These are phyloP conservation scores for Tephrocybe sp. DNA, from an alignment of 768 basidiomycete genomes.

Conservation along the genomic window DNA sequence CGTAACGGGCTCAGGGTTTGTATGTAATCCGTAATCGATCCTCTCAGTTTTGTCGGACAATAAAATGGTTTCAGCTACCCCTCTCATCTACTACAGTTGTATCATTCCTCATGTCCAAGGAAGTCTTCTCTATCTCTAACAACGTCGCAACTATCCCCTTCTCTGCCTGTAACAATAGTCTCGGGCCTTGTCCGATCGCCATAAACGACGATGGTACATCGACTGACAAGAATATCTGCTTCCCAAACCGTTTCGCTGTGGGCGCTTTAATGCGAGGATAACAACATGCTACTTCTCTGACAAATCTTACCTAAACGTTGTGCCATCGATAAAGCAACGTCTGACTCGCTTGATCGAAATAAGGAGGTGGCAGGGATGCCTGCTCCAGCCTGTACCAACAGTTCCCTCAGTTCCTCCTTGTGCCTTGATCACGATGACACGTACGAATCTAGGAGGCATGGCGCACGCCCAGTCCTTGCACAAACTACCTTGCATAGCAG, in stretches of 20 bases:
- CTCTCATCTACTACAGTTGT: constrained; percentile 4
- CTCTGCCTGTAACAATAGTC: constrained; percentile 57
- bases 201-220: constrained; percentile 47
- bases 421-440: constrained; percentile 20
- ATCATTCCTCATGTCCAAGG: not conserved
- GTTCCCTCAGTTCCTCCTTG: constrained; percentile 9
- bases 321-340: constrained; percentile 72
- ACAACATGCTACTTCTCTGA: constrained; percentile 8
- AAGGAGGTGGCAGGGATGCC: constrained; percentile 58
- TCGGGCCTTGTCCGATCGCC: constrained; percentile 46
- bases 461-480: constrained; percentile 82
- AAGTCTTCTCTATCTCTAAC: constrained; percentile 27
- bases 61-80: constrained; percentile 16
- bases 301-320: constrained; percentile 69
- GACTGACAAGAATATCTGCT: constrained; percentile 73
- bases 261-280: constrained; percentile 16
- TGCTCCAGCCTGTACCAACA: constrained; percentile 27
- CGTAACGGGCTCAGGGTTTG: constrained; percentile 20
- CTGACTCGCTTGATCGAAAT: constrained; percentile 60
- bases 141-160: constrained; percentile 54
- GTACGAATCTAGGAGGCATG: constrained; percentile 57
- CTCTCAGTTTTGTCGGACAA: constrained; percentile 15
- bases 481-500: constrained; percentile 55
- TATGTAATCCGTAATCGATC: constrained; percentile 22
- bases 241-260: constrained; percentile 62